Evolutionary conservation across 345 rosid species (phyloP), one percentile per base, ranked within the genome.

Genomic region (Sonneratia alba): DNA sequence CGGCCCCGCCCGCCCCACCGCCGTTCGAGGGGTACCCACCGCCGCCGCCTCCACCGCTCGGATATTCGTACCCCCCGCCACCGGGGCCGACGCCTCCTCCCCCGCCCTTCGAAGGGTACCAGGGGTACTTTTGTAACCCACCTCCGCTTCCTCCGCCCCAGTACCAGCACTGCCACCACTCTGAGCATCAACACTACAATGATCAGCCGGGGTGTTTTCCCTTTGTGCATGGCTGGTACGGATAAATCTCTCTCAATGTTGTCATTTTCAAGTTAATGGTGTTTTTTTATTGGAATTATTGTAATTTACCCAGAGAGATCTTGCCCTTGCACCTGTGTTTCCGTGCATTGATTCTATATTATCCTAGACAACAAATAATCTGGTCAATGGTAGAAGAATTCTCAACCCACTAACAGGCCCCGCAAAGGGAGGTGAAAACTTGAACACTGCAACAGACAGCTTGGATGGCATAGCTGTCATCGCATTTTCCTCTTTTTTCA

Each of bases 51-150:
- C 84, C 77, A 21, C 83, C 80, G 1, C 70, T 78, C 7, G 88
- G 85, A 56, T 85, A 88, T 69, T 76, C 71, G 13, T 85, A 84
- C 74, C 81, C 83, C 37, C 82, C 77, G 51, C 59, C 75, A 38
- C 27, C 34, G 37, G 66, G 37, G 59, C 85, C 83, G 10, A 85
- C 74, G 0, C 85, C 89, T n/a, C 84, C 85, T 49, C 84, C 82
- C 12, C 82, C 83, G 13, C 87, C 81, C 2, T 85, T 83, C 67
- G 91, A 85, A 71, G 91, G 95, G 36, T 89, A 89, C 74, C 95
- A 91, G 79, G 95, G 95, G 53, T 91, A 91, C 79, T 91, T 91
- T 75, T 77, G 89, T 49, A 83, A 82, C 63, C 83, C 79, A 2
- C 81, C 80, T 14, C 82, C 85, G 5, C 88, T 83, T 1, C 80